These are phyloP conservation scores for Blastobotrys raffinosifermentans DNA, from an alignment of 1,139 yeast species.

Conservation along the genomic window DNA sequence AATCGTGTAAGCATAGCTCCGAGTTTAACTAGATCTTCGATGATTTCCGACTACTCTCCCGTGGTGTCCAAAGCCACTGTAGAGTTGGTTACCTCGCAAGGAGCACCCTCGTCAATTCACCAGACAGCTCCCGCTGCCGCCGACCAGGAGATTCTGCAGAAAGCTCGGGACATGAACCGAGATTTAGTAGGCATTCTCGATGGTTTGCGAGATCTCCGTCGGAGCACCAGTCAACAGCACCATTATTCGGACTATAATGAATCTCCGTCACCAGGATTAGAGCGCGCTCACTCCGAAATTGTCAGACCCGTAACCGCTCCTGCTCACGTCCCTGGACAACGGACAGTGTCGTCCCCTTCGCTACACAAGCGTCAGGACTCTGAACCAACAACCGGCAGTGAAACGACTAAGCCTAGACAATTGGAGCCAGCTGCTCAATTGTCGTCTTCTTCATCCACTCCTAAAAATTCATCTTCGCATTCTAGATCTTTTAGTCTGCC, in stretches of 20 bases:
- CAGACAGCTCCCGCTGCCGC: conserved; percentile 9
- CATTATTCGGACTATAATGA: conserved; percentile 4
- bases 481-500: no score
- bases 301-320: no score
- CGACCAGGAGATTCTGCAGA: neutral
- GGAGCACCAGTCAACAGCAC: conserved; percentile 17
- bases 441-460: no score
- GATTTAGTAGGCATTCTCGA: conserved; percentile 12
- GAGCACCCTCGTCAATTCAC: conserved; percentile 5
- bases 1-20: conserved; percentile 10
- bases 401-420: no score
- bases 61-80: conserved; percentile 17
- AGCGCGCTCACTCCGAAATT: no score
- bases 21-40: conserved; percentile 12
- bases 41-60: conserved; percentile 17
- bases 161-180: neutral
- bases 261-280: no score
- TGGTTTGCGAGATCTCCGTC: conserved; percentile 20
- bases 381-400: no score
- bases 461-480: no score
- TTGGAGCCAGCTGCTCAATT: no score
- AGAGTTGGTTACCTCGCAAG: conserved; percentile 2
- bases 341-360: no score
- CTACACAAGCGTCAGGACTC: no score
- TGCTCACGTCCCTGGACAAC: no score